Evolutionary conservation across 306 rosid species (phyloP).

Genomic region (Benincasa hispida): DNA sequence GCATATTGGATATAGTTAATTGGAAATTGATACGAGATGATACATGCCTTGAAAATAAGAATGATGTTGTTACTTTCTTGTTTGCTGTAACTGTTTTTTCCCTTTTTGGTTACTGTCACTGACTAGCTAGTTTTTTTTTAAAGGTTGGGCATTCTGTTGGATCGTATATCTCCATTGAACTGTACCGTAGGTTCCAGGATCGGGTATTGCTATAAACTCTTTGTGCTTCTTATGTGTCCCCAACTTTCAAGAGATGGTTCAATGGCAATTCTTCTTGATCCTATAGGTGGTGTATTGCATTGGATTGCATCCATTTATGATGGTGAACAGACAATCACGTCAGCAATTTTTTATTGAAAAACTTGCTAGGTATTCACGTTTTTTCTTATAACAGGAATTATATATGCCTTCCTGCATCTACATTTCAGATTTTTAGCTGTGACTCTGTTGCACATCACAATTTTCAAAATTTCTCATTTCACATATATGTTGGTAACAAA

Average conservation of each 20-base stretch:
- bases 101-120: neutral
- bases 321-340: slow-evolving; percentile 37
- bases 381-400: neutral
- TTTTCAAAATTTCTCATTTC: neutral
- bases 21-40: neutral
- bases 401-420: neutral
- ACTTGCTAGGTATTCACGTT: slow-evolving; percentile 31
- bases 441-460: neutral
- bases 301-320: slow-evolving; percentile 84
- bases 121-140: slow-evolving; percentile 3
- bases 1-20: neutral
- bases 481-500: neutral
- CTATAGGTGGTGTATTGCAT: slow-evolving; percentile 57
- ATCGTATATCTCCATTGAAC: slow-evolving; percentile 52
- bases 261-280: slow-evolving; percentile 16
- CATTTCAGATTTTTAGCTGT: neutral
- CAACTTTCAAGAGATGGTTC: neutral
- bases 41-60: neutral
- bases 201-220: slow-evolving; percentile 34
- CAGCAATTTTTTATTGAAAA: slow-evolving; percentile 38
- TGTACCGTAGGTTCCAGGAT: slow-evolving; percentile 36
- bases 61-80: neutral
- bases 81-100: neutral
- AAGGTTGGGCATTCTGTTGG: slow-evolving; percentile 95
- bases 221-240: slow-evolving; percentile 16